Evolutionary conservation across 1,284 basidiomycete genomes (phyloP).

Genomic region (Hypsizygus ulmarius): DNA sequence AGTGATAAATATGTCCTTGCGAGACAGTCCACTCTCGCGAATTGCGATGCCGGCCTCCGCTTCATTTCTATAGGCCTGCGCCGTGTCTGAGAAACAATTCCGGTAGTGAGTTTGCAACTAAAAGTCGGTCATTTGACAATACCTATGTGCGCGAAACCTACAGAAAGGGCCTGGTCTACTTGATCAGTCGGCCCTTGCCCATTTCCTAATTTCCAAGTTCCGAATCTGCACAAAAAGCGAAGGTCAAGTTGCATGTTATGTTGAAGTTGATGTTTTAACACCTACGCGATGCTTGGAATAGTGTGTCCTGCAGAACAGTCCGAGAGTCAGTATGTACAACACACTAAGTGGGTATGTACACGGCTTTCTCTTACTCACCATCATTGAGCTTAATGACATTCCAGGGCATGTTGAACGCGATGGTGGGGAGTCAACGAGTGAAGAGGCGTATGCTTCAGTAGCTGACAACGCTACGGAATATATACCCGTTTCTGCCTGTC

Average conservation of each 20-base stretch:
- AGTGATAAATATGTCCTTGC: constrained; percentile 47
- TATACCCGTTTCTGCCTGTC: no score
- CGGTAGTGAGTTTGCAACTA: not conserved
- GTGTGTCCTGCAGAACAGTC: constrained; percentile 29
- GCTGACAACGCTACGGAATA: no score
- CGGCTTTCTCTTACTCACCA: no score
- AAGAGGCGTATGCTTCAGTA: no score
- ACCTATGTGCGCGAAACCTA: constrained; percentile 55
- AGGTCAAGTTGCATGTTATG: not conserved
- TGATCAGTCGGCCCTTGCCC: constrained; percentile 46
- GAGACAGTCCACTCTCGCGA: constrained; percentile 43
- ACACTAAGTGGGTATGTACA: no score
- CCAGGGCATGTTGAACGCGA: constrained; percentile 43
- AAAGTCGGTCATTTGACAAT: constrained; percentile 11
- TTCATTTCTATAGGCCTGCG: constrained; percentile 50
- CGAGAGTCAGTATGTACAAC: not conserved
- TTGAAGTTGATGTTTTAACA: not conserved
- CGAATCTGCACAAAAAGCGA: constrained; percentile 33
- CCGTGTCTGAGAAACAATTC: constrained; percentile 38
- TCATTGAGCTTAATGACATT: constrained; percentile 43
- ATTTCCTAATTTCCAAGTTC: constrained; percentile 52
- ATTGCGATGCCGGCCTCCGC: constrained; percentile 47
- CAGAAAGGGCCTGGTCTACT: constrained; percentile 51
- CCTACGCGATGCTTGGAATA: constrained; percentile 46
- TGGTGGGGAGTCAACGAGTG: not conserved